Conservation (phyloP, 2,329 filamentous ascomycete species). For the Trichoderma atrobrunneum region DNA sequence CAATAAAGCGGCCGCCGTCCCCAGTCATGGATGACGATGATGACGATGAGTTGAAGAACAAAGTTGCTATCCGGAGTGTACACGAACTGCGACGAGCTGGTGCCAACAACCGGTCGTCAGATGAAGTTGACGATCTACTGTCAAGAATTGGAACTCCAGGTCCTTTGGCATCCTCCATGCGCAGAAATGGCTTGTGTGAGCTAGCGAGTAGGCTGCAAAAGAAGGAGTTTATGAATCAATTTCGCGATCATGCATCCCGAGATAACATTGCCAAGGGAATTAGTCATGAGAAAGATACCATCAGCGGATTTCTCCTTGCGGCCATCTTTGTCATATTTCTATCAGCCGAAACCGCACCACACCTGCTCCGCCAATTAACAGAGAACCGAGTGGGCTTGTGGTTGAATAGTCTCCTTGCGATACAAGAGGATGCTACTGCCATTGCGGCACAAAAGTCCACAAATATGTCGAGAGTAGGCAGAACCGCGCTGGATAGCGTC, state of each 20-base stretch:
- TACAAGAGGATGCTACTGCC: constrained; percentile 53
- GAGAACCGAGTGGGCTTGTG: constrained; percentile 53
- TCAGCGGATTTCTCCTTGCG: constrained; percentile 62
- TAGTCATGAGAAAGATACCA: constrained; percentile 55
- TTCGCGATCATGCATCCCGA: constrained; percentile 72
- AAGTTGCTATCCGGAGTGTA: constrained; percentile 57
- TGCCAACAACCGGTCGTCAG: constrained; percentile 63
- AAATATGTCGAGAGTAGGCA: constrained; percentile 67
- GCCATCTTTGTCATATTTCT: constrained; percentile 63
- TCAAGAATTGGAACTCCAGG: constrained; percentile 56
- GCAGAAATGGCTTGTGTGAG: constrained; percentile 59
- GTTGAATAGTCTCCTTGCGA: constrained; percentile 53
- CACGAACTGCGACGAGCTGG: constrained; percentile 65
- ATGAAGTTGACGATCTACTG: constrained; percentile 63
- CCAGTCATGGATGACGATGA: constrained; percentile 29
- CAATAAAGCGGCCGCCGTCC: constrained; percentile 25
- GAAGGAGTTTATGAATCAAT: constrained; percentile 64
- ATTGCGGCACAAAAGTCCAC: constrained; percentile 63
- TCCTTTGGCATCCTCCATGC: constrained; percentile 46
- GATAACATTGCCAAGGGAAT: constrained; percentile 64
- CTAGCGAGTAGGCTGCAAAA: constrained; percentile 58
- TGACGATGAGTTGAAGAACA: constrained; percentile 38
- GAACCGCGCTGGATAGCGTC: constrained; percentile 53
- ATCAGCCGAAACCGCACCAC: constrained; percentile 56
- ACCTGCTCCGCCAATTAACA: constrained; percentile 56